These are phyloP conservation scores for Spathaspora hagerdaliae DNA, from an alignment of 805 yeast species.

Conservation along the genomic window DNA sequence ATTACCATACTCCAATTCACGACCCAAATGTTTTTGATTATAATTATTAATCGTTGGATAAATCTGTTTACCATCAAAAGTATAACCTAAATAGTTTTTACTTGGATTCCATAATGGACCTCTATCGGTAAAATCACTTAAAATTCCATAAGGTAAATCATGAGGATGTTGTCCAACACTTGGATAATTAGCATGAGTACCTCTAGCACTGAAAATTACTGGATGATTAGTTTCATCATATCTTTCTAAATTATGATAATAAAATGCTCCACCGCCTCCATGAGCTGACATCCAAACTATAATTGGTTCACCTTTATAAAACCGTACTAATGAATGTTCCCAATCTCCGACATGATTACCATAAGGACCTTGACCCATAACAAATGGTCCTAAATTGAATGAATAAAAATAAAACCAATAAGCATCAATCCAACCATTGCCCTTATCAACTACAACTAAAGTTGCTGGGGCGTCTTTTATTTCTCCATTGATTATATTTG, in stretches of 20 bases:
- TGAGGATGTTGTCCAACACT: slow-evolving; percentile 96
- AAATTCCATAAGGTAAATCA: slow-evolving; percentile 87
- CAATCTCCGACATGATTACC: slow-evolving; percentile 98
- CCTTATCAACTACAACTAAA: slow-evolving; percentile 82
- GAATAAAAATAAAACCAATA: slow-evolving; percentile 96
- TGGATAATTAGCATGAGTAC: slow-evolving; percentile 96
- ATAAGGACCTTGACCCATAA: slow-evolving; percentile 96
- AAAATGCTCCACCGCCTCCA: slow-evolving; percentile 93
- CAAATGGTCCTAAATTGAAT: slow-evolving; percentile 92
- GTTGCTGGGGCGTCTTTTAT: slow-evolving; percentile 77
- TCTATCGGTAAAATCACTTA: slow-evolving; percentile 90
- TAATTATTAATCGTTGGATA: slow-evolving; percentile 37
- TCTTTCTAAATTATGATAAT: slow-evolving; percentile 71
- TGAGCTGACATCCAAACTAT: slow-evolving; percentile 97
- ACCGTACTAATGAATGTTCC: slow-evolving; percentile 91
- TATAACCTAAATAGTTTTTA: slow-evolving; percentile 74
- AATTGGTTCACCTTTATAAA: slow-evolving; percentile 73
- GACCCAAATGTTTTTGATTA: slow-evolving; percentile 43
- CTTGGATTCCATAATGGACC: slow-evolving; percentile 96
- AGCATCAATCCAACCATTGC: slow-evolving; percentile 92
- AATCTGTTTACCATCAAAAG: slow-evolving; percentile 58
- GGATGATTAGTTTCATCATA: slow-evolving; percentile 49
- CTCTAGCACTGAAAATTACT: slow-evolving; percentile 83
- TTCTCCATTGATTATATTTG: slow-evolving; percentile 67
- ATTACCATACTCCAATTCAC: slow-evolving; percentile 54